Base-by-base conservation (phyloP, 2,329 filamentous ascomycete genomes). In the Cercospora janseana region DNA sequence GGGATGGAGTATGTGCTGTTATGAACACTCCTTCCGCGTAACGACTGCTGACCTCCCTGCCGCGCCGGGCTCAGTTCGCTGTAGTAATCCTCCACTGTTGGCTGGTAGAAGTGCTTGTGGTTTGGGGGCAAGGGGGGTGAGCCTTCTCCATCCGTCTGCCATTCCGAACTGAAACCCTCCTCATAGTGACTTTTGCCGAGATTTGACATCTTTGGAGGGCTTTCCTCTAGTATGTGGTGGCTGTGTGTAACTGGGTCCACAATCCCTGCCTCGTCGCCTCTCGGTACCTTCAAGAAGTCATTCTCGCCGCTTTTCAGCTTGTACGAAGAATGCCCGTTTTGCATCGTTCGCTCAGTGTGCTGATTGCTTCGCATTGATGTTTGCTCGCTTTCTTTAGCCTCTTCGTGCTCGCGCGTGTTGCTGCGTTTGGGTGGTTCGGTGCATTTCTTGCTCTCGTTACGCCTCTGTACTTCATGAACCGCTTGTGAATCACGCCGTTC, bases 61-160 rank as follows among this genome's bases (percentile, higher is more conserved):
- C 56, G 60, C 7, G 56, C 61, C n/a, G 64, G 63, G 10, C 62
- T 62, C 13, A 67, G 56, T 38, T 68, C 65, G 54, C 57, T 63
- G 55, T 66, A 57, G 54, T 66, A 66, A 34, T 67, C 66, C 47
- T 67, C 66, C 3, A 66, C 65, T 6, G 63, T 67, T 7, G 66
- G 64, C 47, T 67, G 66, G 12, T 64, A 51, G 23, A 65, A 60
- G 9, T 62, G 55, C 44, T 60, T 64, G 27, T 63, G 57, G 9
- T 46, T 49, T 9, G 54, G 59, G 10, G 59, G 61, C n/a, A 54
- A 46, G 4, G 62, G 64, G 7, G 63, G 62, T 7, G 60, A 62
- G 7, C 52, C 54, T 13, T 59, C 58, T 9, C 51, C 57, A 35
- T 66, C 62, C 8, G 63, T 61, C 27, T 66, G 56, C 63, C 63